phyloP scores from a whole-genome alignment of 441 rosid genomes.

The Syzygium syzygioides region DNA sequence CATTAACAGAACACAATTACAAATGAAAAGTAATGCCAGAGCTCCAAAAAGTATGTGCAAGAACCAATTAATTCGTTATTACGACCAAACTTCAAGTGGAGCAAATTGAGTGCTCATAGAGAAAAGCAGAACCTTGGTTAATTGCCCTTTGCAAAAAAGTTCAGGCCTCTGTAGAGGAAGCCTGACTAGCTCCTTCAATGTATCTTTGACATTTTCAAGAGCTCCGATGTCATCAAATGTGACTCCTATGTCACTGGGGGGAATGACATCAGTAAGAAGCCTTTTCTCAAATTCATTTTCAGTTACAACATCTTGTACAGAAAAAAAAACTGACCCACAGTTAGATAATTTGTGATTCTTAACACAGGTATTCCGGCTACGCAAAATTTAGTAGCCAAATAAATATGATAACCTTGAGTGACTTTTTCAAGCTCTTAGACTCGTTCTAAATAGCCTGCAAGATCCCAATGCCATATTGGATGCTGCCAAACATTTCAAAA shows the following conservation, averaged over 20 bases:
- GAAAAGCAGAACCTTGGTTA: conserved; percentile 58
- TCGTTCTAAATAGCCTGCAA: conserved; percentile 70
- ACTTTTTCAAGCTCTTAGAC: conserved; percentile 73
- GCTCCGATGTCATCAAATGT: conserved; percentile 91
- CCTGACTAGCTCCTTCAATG: conserved; percentile 91
- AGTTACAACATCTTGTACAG: conserved; percentile 70
- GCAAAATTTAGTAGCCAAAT: background rate
- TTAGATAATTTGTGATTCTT: background rate
- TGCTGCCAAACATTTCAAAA: conserved; percentile 50
- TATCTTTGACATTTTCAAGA: conserved; percentile 90
- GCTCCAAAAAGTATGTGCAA: background rate
- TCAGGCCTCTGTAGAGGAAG: conserved; percentile 94
- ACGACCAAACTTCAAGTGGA: background rate
- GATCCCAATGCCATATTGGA: conserved; percentile 63
- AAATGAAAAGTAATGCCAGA: background rate
- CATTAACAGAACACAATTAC: background rate
- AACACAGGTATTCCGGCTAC: background rate
- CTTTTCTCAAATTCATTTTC: conserved; percentile 96
- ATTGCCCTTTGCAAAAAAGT: conserved; percentile 87
- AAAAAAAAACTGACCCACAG: background rate
- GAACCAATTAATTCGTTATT: background rate
- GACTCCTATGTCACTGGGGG: conserved; percentile 91
- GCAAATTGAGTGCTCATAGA: background rate
- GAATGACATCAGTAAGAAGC: conserved; percentile 85
- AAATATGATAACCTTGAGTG: conserved; percentile 55